Base-by-base conservation (phyloP, 2,329 filamentous ascomycete genomes). In the Colletotrichum siamense region DNA sequence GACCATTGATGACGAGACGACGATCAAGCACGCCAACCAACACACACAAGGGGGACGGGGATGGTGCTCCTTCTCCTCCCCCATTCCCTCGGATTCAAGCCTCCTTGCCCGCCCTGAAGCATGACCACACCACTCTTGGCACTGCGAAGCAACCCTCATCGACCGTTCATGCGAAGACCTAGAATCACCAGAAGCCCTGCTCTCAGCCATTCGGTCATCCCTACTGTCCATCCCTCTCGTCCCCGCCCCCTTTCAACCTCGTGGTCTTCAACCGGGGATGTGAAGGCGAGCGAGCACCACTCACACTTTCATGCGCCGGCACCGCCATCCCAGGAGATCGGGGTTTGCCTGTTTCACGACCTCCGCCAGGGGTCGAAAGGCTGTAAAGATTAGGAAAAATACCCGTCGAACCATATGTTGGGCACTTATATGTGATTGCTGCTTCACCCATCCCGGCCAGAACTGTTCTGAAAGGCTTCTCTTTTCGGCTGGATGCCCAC, bases 341-440 rank as follows among this genome's bases (percentile, higher is more conserved):
- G 74, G 70, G 10, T 65, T 52, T 65, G 65, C 74, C 49, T 76
- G 64, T 39, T 76, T 64, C 64, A 69, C 18, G 24, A 16, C 49
- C 22, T 55, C 44, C 34, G 22, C 16, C 64, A 36, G 63, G 64
- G 49, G 64, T n/a, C 16, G 24, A 39, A 32, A 49, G 8, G 32
- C 24, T 34, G 8, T 18, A 52, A 64, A 65, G 24, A 57, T 39
- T 16, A 36, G 59, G 15, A 30, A 55, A 76, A 55, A 59, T 76
- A 24, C 26, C 73, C 70, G 73, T 61, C 73, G 73, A 76, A 76
- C 73, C 73, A 73, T 76, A 76, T 69, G 64, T 73, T 59, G 57
- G 44, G 39, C 65, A 30, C 34, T 59, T 76, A 76, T 73, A 69
- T 34, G 26, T 18, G 44, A 30, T 59, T 16, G 63, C 18, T 15